Evolutionary conservation across 2,329 filamentous ascomycete species (phyloP).

Genomic region (Calonectria naviculata): DNA sequence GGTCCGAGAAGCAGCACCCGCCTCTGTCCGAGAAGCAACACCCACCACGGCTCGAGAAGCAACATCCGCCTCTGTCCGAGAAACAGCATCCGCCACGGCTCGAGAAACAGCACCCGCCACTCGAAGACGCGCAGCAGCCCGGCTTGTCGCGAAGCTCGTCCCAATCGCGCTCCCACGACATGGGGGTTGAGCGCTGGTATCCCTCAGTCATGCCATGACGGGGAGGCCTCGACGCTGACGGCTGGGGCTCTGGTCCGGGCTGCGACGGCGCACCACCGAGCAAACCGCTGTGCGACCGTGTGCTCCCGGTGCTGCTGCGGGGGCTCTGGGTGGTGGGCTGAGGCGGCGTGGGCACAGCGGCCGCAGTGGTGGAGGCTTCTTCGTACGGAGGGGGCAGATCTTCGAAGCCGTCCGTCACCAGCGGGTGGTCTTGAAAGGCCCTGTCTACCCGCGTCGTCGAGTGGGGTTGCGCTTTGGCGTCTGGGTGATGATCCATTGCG

Average conservation of each 20-base stretch:
- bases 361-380: constrained; percentile 13
- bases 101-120: constrained; percentile 22
- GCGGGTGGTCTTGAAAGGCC: not conserved
- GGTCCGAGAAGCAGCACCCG: not conserved
- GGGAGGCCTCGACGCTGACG: not conserved
- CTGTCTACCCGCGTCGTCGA: not conserved
- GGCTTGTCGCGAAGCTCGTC: constrained; percentile 3
- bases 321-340: not conserved
- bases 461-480: constrained; percentile 1
- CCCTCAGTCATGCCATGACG: not conserved
- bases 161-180: constrained; percentile 19
- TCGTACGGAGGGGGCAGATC: constrained; percentile 21
- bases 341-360: not conserved
- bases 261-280: not conserved
- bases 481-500: constrained; percentile 4
- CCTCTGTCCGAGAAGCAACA: constrained; percentile 21
- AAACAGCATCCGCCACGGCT: constrained; percentile 17
- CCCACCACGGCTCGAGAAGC: constrained; percentile 10
- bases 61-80: constrained; percentile 18
- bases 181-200: constrained; percentile 13
- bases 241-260: not conserved
- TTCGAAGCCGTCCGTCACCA: constrained; percentile 7
- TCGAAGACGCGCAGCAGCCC: constrained; percentile 22
- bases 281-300: constrained; percentile 5
- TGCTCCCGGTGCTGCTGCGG: constrained; percentile 12